Evolutionary conservation across 2,329 filamentous ascomycete species (phyloP).

Genomic region (Neofusicoccum kwambonambiense): DNA sequence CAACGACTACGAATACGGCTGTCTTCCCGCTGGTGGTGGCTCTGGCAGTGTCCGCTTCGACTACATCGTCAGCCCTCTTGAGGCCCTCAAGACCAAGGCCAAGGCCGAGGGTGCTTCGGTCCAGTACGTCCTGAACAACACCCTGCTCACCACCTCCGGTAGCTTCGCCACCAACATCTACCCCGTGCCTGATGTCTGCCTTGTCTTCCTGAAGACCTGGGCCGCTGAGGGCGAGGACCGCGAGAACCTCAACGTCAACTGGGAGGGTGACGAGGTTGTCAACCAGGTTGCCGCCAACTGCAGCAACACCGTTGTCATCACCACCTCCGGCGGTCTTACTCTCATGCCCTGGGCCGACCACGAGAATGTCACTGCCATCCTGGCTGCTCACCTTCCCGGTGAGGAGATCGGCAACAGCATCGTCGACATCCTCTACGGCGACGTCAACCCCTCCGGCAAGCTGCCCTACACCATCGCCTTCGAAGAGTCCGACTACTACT

Average conservation of each 20-base stretch:
- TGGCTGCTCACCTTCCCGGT: slow-evolving; percentile 31
- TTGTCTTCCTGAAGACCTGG: slow-evolving; percentile 60
- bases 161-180: slow-evolving; percentile 23
- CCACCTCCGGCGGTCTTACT: slow-evolving; percentile 44
- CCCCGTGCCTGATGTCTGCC: slow-evolving; percentile 45
- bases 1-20: slow-evolving; percentile 39
- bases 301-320: slow-evolving; percentile 53
- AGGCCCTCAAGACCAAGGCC: slow-evolving; percentile 38
- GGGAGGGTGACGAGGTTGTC: slow-evolving; percentile 31
- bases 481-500: slow-evolving; percentile 56
- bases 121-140: slow-evolving; percentile 19
- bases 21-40: slow-evolving; percentile 44
- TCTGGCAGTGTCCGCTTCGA: slow-evolving; percentile 40
- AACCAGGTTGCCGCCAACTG: slow-evolving; percentile 44
- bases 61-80: slow-evolving; percentile 41
- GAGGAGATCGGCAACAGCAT: slow-evolving; percentile 77
- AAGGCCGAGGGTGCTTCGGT: slow-evolving; percentile 1
- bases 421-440: slow-evolving; percentile 75
- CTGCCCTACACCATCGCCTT: slow-evolving; percentile 85
- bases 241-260: slow-evolving; percentile 39
- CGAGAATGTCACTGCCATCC: slow-evolving; percentile 34
- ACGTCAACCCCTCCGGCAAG: slow-evolving; percentile 73
- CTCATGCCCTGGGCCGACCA: slow-evolving; percentile 43
- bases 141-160: background rate
- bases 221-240: slow-evolving; percentile 48